Conservation (phyloP, 2,329 filamentous ascomycete genomes). For the Hymenotorrendiella dingleyae region DNA sequence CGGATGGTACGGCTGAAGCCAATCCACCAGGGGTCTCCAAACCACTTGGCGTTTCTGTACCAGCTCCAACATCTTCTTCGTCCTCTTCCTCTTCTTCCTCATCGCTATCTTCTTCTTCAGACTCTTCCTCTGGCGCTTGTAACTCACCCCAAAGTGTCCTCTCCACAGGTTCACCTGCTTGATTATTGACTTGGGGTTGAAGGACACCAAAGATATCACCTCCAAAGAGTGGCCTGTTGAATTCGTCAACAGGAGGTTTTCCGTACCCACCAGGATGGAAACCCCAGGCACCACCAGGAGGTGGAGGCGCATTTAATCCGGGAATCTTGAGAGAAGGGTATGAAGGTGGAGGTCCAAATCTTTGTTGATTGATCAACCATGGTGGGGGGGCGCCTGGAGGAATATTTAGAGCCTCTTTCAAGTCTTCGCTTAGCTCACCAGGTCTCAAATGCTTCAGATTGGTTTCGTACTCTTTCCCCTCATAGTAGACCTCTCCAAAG, state of each 20-base stretch:
- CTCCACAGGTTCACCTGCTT: slow-evolving; percentile 74
- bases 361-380: slow-evolving; percentile 96
- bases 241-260: slow-evolving; percentile 91
- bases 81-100: slow-evolving; percentile 65
- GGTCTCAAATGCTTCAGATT: slow-evolving; percentile 86
- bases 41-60: slow-evolving; percentile 68
- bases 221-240: slow-evolving; percentile 84
- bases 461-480: slow-evolving; percentile 96
- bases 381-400: slow-evolving; percentile 87
- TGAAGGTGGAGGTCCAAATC: slow-evolving; percentile 85
- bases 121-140: slow-evolving; percentile 71
- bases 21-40: slow-evolving; percentile 77
- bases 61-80: slow-evolving; percentile 56
- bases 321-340: slow-evolving; percentile 95
- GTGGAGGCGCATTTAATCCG: slow-evolving; percentile 88
- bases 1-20: slow-evolving; percentile 73
- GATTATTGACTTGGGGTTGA: slow-evolving; percentile 53
- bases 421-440: slow-evolving; percentile 80
- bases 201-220: slow-evolving; percentile 88
- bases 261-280: slow-evolving; percentile 95
- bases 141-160: slow-evolving; percentile 88
- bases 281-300: slow-evolving; percentile 84
- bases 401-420: slow-evolving; percentile 91
- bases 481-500: slow-evolving; percentile 98
- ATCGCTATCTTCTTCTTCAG: slow-evolving; percentile 64